Percentiles rank a stretch among this genome's conserved stretches.
phyloP scores from a whole-genome alignment of 2,329 filamentous ascomycete species.

The Ophiocordyceps camponoti-rufipedis region DNA sequence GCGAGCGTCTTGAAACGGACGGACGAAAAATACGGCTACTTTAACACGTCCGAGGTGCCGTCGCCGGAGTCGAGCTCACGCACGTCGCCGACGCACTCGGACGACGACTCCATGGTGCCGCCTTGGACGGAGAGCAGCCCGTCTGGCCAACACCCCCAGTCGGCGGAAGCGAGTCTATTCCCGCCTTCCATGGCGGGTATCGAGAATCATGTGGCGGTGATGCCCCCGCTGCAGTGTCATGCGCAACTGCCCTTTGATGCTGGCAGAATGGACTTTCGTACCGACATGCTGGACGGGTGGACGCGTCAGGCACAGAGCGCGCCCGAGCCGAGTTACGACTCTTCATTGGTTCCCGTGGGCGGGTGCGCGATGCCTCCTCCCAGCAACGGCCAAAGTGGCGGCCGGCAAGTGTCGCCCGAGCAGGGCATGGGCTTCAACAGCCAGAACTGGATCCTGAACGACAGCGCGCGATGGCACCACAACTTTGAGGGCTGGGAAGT shows the following conservation, averaged over 20 bases:
- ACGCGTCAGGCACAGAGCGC: not conserved
- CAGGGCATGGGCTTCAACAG: constrained; percentile 23
- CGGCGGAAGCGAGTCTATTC: constrained; percentile 7
- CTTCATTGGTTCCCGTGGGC: not conserved
- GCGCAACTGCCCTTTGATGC: constrained; percentile 5
- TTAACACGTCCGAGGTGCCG: constrained; percentile 40
- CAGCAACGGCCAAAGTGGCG: constrained; percentile 6
- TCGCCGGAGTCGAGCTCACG: constrained; percentile 26
- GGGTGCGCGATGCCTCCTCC: constrained; percentile 1
- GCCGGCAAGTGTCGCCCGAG: constrained; percentile 2
- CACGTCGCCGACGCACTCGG: constrained; percentile 11
- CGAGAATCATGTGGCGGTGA: constrained; percentile 1
- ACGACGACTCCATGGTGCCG: constrained; percentile 9
- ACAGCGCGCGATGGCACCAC: constrained; percentile 38
- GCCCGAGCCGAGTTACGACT: not conserved
- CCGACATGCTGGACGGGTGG: constrained; percentile 11
- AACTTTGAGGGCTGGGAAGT: constrained; percentile 36
- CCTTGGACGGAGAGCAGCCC: constrained; percentile 15
- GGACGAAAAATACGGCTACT: constrained; percentile 63
- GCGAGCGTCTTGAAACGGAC: constrained; percentile 56
- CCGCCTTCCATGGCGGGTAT: not conserved
- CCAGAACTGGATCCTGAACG: constrained; percentile 38
- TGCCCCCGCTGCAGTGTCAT: constrained; percentile 1
- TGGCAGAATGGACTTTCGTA: constrained; percentile 6
- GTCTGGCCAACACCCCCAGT: constrained; percentile 12